These are phyloP conservation scores for Hypoxylon sp. DNA, from an alignment of 2,329 filamentous ascomycete genomes.

Conservation along the genomic window DNA sequence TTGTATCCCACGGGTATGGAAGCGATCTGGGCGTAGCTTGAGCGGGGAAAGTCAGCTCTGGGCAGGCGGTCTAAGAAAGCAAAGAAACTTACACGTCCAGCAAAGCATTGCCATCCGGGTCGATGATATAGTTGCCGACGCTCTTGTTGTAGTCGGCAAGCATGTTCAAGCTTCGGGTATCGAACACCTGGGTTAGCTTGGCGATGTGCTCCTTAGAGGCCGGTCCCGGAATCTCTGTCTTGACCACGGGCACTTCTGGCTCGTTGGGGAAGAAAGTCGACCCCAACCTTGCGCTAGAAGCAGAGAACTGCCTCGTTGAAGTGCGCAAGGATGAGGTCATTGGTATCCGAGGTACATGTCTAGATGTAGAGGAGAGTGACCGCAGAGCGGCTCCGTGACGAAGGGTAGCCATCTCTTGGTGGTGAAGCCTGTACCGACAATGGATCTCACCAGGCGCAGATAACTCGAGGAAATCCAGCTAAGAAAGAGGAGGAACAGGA, in stretches of 20 bases:
- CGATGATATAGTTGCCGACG: conserved; percentile 80
- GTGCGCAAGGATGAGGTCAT: conserved; percentile 2
- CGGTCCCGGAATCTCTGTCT: conserved; percentile 76
- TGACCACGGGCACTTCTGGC: conserved; percentile 60
- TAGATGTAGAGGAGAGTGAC: conserved; percentile 36
- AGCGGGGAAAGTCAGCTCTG: conserved; percentile 19
- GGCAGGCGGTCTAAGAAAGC: not conserved
- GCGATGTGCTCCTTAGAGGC: conserved; percentile 73
- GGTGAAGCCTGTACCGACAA: not conserved
- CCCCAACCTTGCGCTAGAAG: conserved; percentile 39
- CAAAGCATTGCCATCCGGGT: conserved; percentile 74
- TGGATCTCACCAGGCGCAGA: conserved; percentile 7
- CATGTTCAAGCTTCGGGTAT: conserved; percentile 87
- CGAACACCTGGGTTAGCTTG: conserved; percentile 80
- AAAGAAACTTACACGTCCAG: conserved; percentile 69
- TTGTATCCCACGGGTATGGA: conserved; percentile 94
- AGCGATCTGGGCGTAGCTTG: conserved; percentile 86
- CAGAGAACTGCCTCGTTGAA: conserved; percentile 27
- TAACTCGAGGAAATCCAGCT: conserved; percentile 14
- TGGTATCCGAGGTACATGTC: conserved; percentile 1
- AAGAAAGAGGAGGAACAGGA: conserved; percentile 21
- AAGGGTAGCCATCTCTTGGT: conserved; percentile 43
- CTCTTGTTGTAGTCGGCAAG: conserved; percentile 78
- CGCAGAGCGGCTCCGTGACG: conserved; percentile 41
- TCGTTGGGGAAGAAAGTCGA: conserved; percentile 51